Evolutionary conservation across 345 rosid species (phyloP).

Genomic region (Pistacia atlantica): DNA sequence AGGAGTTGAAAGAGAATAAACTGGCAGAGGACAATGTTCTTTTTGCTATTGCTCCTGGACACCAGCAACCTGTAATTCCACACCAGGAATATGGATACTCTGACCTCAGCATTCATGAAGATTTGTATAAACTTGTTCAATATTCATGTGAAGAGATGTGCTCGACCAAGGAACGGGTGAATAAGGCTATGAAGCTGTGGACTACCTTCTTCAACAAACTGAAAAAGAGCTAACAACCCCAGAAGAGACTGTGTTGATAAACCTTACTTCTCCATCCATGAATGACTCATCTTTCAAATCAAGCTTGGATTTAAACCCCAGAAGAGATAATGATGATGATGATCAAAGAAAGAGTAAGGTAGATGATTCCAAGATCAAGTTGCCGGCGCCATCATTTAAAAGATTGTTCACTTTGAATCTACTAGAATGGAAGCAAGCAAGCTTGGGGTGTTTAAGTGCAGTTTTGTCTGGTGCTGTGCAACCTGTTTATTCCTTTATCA

Average conservation of each 20-base stretch:
- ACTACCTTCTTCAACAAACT: conserved; percentile 34
- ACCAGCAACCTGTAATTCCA: too few relatives aligned
- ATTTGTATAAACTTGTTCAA: too few relatives aligned
- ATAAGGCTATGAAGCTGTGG: too few relatives aligned
- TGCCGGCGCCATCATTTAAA: conserved; percentile 47
- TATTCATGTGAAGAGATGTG: too few relatives aligned
- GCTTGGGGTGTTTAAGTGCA: conserved; percentile 58
- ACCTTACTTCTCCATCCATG: background rate
- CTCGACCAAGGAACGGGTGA: too few relatives aligned
- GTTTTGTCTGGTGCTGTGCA: conserved; percentile 62
- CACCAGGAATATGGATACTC: too few relatives aligned
- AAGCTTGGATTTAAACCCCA: conserved; percentile 28
- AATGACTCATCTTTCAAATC: conserved; percentile 27
- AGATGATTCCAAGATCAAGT: conserved; percentile 10
- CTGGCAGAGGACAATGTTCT: too few relatives aligned
- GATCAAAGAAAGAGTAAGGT: conserved; percentile 15
- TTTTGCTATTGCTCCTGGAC: too few relatives aligned
- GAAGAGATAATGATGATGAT: conserved; percentile 8
- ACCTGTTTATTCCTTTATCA: conserved; percentile 47
- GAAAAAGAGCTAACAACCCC: conserved; percentile 26
- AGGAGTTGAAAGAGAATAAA: too few relatives aligned
- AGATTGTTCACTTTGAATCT: conserved; percentile 58
- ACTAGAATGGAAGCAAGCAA: conserved; percentile 74
- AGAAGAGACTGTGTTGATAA: background rate
- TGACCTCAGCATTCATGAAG: too few relatives aligned